These are phyloP conservation scores for Daldinia concentrica DNA, from an alignment of 495 filamentous ascomycete genomes.

Conservation along the genomic window DNA sequence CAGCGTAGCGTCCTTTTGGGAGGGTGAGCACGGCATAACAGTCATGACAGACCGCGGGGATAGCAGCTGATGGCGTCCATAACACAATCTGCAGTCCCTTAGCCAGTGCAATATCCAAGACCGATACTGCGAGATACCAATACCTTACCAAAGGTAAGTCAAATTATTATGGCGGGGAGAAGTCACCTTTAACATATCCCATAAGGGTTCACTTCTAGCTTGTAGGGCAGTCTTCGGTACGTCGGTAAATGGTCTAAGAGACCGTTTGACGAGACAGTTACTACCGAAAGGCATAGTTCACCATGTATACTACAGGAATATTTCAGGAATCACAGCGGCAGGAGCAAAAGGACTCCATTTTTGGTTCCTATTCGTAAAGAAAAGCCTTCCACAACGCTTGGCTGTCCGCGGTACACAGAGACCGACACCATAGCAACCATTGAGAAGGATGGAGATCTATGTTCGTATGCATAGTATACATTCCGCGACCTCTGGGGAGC, in stretches of 20 bases:
- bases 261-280: neutral
- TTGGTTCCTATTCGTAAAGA: slow-evolving; percentile 46
- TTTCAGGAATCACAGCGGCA: slow-evolving; percentile 33
- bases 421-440: slow-evolving; percentile 29
- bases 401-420: slow-evolving; percentile 32
- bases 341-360: slow-evolving; percentile 36
- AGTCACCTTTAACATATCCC: neutral
- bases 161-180: neutral
- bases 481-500: slow-evolving; percentile 39
- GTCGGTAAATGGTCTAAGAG: slow-evolving; percentile 17
- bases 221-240: slow-evolving; percentile 42
- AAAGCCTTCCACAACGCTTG: slow-evolving; percentile 18
- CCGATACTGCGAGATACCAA: slow-evolving; percentile 5
- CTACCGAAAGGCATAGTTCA: slow-evolving; percentile 25
- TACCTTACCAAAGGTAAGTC: neutral
- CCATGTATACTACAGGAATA: slow-evolving; percentile 30
- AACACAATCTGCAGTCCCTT: slow-evolving; percentile 31
- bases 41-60: slow-evolving; percentile 33
- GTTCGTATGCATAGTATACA: slow-evolving; percentile 32
- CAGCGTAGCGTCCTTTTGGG: slow-evolving; percentile 23
- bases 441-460: slow-evolving; percentile 32
- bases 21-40: slow-evolving; percentile 33
- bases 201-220: slow-evolving; percentile 29
- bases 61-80: slow-evolving; percentile 39
- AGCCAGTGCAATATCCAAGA: slow-evolving; percentile 30